Evolutionary conservation across 371 early-diverging fungal species (phyloP), one percentile per base, ranked within the genome.

Genomic region (Mucor indicus): DNA sequence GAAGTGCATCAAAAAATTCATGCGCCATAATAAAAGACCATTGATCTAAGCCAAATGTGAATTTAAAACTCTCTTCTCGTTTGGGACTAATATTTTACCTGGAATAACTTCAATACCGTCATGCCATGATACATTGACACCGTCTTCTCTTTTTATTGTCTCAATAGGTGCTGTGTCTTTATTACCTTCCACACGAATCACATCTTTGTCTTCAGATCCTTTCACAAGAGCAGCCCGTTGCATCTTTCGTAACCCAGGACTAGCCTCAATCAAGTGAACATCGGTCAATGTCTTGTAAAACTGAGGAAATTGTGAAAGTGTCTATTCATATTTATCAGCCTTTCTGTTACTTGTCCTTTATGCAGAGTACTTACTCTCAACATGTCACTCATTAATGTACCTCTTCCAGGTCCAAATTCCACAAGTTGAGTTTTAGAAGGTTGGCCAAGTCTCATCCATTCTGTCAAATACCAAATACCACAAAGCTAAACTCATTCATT

Each of bases 1-100:
- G 96, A 27, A 98, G 66, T 1, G 98, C 98, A 60, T 98, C 98
- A 70, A 98, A 95, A 40, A 96, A 96, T 69, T 98, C 98, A 70
- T 98, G 96, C 0, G 96, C 90, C 53, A 91, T 76, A 10, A 88
- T 49, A 44, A 88, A 55, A 4, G 87, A 74, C 60, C 72, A 83
- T 36, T 64, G 64, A 16, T 72, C 81, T 81, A 59, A 7, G 23
- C 7, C 35, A 40, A 15, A 4, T 17, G 19, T 27, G 21, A 29
- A 47, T 23, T 41, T 27, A 43, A 20, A 33, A 33, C 15, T 29
- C 30, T 12, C 12, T 12, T 29, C 6, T 29, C 30, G 30, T 29
- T 29, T n/a, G n/a, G n/a, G n/a, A n/a, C 24, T 16, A 31, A 16
- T 21, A 20, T 31, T 6, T 55, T 80, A 75, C 75, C 70, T 43